Percentiles rank a stretch among this genome's conserved stretches.
These are phyloP conservation scores for Aristolochia californica DNA, from an alignment of 164 flowering plant species.

Conservation along the genomic window DNA sequence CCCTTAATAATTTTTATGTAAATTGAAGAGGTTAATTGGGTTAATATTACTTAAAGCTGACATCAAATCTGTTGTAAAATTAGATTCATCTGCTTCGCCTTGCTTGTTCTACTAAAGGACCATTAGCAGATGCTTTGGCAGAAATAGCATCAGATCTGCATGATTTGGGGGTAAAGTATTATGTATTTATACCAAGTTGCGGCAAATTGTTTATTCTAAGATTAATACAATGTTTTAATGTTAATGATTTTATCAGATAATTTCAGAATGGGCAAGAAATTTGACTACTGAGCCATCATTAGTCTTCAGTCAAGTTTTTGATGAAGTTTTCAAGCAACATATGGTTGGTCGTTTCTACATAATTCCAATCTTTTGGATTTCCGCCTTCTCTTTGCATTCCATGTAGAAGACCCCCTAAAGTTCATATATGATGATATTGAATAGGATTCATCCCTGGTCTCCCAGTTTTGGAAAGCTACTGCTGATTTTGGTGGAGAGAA, in stretches of 20 bases:
- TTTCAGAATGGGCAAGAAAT: constrained; percentile 54
- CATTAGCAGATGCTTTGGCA: constrained; percentile 50
- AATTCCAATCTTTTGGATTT: neutral
- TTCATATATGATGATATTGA: neutral
- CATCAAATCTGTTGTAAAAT: neutral
- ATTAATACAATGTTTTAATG: too few relatives aligned
- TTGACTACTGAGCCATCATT: constrained; percentile 53
- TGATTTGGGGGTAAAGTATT: constrained; percentile 54
- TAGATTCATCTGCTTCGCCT: constrained; percentile 94
- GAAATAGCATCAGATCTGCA: constrained; percentile 60
- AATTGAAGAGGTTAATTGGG: neutral
- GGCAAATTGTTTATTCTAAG: neutral
- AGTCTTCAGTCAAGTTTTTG: constrained; percentile 50
- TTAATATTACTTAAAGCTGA: constrained; percentile 1
- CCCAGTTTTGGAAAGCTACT: constrained; percentile 68
- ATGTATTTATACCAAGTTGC: constrained; percentile 1
- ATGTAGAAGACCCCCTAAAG: neutral
- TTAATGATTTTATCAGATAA: constrained; percentile 38
- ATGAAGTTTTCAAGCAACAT: constrained; percentile 44
- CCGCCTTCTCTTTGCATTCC: neutral
- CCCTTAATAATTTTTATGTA: constrained; percentile 1
- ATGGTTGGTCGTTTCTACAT: constrained; percentile 32
- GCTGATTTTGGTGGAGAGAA: constrained; percentile 37
- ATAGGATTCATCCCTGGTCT: constrained; percentile 51
- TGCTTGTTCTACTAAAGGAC: constrained; percentile 79